Conservation (phyloP, 1,284 basidiomycete genomes). For the Ceratobasidium sp. region DNA sequence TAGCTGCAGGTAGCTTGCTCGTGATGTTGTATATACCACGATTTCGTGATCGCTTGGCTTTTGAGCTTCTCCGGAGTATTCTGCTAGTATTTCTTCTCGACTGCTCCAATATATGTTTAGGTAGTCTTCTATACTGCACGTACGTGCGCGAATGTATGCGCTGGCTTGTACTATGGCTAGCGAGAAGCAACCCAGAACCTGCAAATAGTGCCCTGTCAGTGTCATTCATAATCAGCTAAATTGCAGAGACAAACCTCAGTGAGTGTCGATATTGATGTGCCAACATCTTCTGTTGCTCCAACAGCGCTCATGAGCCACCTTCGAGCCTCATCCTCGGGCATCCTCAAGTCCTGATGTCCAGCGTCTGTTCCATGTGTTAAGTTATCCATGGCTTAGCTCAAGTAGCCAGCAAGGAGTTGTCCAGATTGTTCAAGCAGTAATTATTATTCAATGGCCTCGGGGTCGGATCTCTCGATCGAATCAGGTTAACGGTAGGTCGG, state of each 20-base stretch:
- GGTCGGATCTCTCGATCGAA: too few species aligned
- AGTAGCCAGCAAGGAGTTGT: conserved; percentile 6
- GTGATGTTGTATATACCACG: conserved; percentile 7
- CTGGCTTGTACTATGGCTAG: conserved; percentile 17
- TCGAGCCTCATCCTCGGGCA: not conserved
- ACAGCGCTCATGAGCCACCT: not conserved
- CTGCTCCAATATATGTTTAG: not conserved
- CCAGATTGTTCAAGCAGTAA: too few species aligned
- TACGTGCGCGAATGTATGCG: conserved; percentile 9
- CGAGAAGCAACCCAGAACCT: not conserved
- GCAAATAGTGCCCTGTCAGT: not conserved
- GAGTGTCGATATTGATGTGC: not conserved
- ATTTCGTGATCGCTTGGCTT: not conserved
- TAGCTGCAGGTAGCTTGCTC: not conserved
- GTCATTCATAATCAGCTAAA: not conserved
- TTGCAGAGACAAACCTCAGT: not conserved
- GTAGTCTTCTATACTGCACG: not conserved
- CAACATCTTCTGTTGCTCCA: not conserved
- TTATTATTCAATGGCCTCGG: too few species aligned
- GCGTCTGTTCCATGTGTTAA: not conserved
- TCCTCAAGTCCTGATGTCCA: not conserved
- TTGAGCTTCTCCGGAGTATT: not conserved
- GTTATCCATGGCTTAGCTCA: not conserved
- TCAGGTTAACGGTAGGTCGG: too few species aligned
- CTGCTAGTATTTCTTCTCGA: not conserved